Evolutionary conservation across 2,329 filamentous ascomycete genomes (phyloP), one percentile per base, ranked within the genome.

Genomic region (Fusarium ambrosium): DNA sequence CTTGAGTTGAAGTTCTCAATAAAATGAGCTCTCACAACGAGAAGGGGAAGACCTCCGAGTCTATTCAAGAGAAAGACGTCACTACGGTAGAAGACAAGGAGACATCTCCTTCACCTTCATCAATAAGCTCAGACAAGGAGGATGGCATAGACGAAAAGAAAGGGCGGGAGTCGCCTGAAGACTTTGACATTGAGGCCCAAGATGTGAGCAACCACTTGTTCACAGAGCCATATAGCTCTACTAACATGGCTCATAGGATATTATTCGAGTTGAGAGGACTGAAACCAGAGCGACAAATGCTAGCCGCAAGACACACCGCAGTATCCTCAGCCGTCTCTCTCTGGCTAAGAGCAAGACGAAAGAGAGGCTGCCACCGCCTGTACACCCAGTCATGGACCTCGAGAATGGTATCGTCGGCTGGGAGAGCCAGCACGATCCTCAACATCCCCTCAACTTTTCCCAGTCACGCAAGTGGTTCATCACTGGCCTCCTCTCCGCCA

Each of bases 391-490:
- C 32, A 86, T 85, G 20, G 85, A 91, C 72, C 85, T 92, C 22
- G 84, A 84, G 63, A 82, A 81, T 2, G 87, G 87, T n/a, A 78
- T 91, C 68, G 87, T 92, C 20, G 90, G 89, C 39, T 92, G 90
- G 90, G 89, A 92, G 4, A 80, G 84, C 41, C 87, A 89, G 76
- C 85, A 88, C 64, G 90, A 92, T 77, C 89, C 89, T 0, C 81
- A 83, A 4, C 89, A 89, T 81, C 90, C 90, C 2, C 84, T 90
- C 74, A 92, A 92, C 80, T 91, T 92, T 83, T 73, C 86, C 2
- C 77, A 75, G 8, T 79, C 80, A 20, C 88, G 86, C 74, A 92
- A 92, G 82, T 92, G 90, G 90, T 79, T 86, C 20, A 86, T 89
- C 39, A 87, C 89, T 8, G 80, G 86, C 58, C 85, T 90, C 20